Conservation (phyloP, 2,329 filamentous ascomycete species). For the Verticillium zaregamsianum region DNA sequence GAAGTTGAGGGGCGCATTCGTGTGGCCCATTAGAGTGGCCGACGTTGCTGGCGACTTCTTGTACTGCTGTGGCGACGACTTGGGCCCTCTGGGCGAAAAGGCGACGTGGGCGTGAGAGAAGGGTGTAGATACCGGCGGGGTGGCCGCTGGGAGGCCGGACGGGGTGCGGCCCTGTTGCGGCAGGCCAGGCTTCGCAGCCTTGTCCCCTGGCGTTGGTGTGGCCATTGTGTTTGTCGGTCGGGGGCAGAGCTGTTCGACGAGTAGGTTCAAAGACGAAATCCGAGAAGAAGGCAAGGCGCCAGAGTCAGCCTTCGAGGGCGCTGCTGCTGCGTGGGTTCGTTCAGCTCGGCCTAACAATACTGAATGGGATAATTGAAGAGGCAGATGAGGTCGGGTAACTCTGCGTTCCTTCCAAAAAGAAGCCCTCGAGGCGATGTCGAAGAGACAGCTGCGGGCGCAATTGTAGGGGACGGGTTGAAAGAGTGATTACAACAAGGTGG, state of each 20-base stretch:
- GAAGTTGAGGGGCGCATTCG: slow-evolving; percentile 49
- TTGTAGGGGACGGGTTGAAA: not conserved
- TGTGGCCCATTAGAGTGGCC: slow-evolving; percentile 43
- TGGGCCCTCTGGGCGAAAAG: slow-evolving; percentile 54
- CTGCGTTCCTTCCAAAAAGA: not conserved
- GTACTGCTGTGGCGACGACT: slow-evolving; percentile 60
- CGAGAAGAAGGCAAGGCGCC: not conserved
- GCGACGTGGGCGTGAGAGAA: slow-evolving; percentile 55
- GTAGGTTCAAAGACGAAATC: not conserved
- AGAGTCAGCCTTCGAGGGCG: not conserved
- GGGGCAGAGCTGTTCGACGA: not conserved
- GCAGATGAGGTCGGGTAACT: not conserved
- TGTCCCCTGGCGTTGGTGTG: not conserved
- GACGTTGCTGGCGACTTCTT: slow-evolving; percentile 58
- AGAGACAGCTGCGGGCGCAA: not conserved
- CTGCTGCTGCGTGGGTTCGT: not conserved
- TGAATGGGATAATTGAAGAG: not conserved
- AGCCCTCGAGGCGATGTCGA: not conserved
- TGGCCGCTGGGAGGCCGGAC: slow-evolving; percentile 50
- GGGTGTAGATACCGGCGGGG: slow-evolving; percentile 63
- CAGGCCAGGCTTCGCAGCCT: slow-evolving; percentile 25
- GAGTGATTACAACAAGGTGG: no score
- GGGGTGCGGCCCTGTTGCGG: slow-evolving; percentile 40
- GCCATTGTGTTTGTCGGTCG: not conserved
- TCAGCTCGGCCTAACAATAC: not conserved